These are phyloP conservation scores for Stereum hirsutum DNA, from an alignment of 1,284 basidiomycete genomes.

Conservation along the genomic window DNA sequence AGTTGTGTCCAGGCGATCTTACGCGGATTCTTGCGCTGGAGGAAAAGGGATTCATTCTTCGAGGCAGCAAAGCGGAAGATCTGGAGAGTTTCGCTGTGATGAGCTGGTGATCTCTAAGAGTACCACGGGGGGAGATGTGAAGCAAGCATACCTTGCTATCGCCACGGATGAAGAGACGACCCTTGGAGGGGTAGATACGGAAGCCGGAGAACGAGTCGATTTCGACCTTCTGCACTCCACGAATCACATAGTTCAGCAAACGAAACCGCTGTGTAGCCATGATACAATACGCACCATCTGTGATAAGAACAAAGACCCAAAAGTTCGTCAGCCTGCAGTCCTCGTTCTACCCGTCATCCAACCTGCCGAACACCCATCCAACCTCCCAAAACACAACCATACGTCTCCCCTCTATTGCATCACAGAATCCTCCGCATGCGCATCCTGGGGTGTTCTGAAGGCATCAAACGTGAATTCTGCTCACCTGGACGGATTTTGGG, in stretches of 20 bases:
- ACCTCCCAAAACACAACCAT: slow-evolving; percentile 17
- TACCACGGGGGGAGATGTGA: not conserved
- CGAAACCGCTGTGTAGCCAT: not conserved
- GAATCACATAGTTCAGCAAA: slow-evolving; percentile 12
- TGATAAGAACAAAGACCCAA: slow-evolving; percentile 7
- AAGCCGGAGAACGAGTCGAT: slow-evolving; percentile 94
- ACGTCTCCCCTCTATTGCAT: slow-evolving; percentile 7
- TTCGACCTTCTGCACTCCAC: slow-evolving; percentile 83
- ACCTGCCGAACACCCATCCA: slow-evolving; percentile 31
- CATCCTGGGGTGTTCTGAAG: slow-evolving; percentile 2
- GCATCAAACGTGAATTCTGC: slow-evolving; percentile 23
- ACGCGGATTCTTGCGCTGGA: slow-evolving; percentile 99
- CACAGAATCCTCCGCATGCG: not conserved
- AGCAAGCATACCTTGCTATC: slow-evolving; percentile 83
- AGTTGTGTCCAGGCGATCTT: slow-evolving; percentile 99
- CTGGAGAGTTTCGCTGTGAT: slow-evolving; percentile 28
- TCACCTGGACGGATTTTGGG: slow-evolving; percentile 48
- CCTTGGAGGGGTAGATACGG: slow-evolving; percentile 96
- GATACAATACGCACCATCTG: slow-evolving; percentile 39
- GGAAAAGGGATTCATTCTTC: slow-evolving; percentile 95
- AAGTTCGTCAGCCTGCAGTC: slow-evolving; percentile 17
- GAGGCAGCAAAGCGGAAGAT: slow-evolving; percentile 88
- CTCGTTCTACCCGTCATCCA: slow-evolving; percentile 29
- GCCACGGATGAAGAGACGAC: slow-evolving; percentile 91
- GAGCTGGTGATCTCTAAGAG: slow-evolving; percentile 1